Evolutionary conservation across 2,329 filamentous ascomycete genomes (phyloP), one percentile per base, ranked within the genome.

Genomic region (Hypoxylon sp.): DNA sequence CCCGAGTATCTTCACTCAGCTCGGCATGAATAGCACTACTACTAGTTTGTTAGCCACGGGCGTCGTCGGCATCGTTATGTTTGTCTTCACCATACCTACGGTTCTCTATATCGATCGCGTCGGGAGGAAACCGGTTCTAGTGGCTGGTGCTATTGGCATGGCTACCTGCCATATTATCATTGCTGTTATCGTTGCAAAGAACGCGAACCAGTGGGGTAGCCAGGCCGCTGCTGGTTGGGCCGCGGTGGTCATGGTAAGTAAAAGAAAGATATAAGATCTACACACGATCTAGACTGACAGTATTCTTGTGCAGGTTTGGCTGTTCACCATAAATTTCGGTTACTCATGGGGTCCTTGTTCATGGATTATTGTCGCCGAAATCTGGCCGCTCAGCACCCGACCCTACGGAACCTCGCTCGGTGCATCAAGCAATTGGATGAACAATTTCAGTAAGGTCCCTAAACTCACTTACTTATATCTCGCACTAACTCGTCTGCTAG

Each of bases 321-420:
- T 91, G 0, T 91, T 89, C 58, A 83, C 89, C 19, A 75, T 89
- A 20, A 81, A 88, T 69, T 91, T 91, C 63, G 89, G 86, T 20
- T 90, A 89, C 66, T 84, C 80, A 0, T 91, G 88, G 88, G 86
- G 87, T 0, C 88, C 87, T 2, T 87, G 83, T 61, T 81, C 84
- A 0, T 91, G 88, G 88, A 88, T 90, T 53, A 77, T 91, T 46
- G 80, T 90, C 1, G 82, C 86, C 2, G 88, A 91, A 70, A 83
- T 91, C 30, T 91, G 86, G 84, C 88, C 88, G 0, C 71, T 90
- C 4, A 85, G 81, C 50, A 84, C 83, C 7, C 79, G 87, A 2
- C 81, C 88, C 0, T 89, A 90, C 52, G 88, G 88, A 29, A 86
- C 88, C 8, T 78, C 87, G 0, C 73, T 91, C 0, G 87, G 86